Evolutionary conservation across 73 alveolate genomes (phyloP), one percentile per base, ranked within the genome.

Genomic region (Paramecium tetraurelia): DNA sequence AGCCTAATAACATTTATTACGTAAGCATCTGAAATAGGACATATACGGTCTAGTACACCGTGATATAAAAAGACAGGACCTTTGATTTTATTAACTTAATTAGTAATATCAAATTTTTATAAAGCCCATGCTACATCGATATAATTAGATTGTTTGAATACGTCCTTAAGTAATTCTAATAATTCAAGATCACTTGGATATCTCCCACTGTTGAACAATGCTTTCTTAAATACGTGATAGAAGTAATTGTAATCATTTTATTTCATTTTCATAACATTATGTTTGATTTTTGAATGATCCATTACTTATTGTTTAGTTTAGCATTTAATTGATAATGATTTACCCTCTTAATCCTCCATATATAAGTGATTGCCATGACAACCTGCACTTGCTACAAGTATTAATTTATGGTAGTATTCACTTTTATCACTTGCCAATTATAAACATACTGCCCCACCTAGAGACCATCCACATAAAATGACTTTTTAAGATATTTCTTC

Each of bases 21-120:
- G 7, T 63, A 63, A 27, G 84, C 84, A 63, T 63, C 84, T 4
- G 84, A 63, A 14, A 63, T 63, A 8, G 85, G 85, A 70, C 46
- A 31, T 5, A 70, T 33, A 2, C 12, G 9, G 31, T 16, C 86
- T 16, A 72, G 7, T 27, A 36, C n/a, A 29, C 86, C 86, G 35
- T 72, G 86, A 72, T 72, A 72, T 16, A 72, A 29, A 5, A 72
- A 72, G 46, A 72, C 86, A 16, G 86, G 86, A 29, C 86, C 86
- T 5, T 36, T 72, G 5, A 72, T 72, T 36, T 72, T 72, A 33
- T 72, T 31, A 4, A 40, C 86, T 11, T 72, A 16, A 35, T 72
- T 4, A 12, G 59, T 72, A 21, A 72, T 72, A 72, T 72, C 68
- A 72, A 72, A 72, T 36, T 72, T 36, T 16, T 72, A 36, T 21